phyloP scores from a whole-genome alignment of 192 early-diverging fungal species.

The Entomortierella parvispora region DNA sequence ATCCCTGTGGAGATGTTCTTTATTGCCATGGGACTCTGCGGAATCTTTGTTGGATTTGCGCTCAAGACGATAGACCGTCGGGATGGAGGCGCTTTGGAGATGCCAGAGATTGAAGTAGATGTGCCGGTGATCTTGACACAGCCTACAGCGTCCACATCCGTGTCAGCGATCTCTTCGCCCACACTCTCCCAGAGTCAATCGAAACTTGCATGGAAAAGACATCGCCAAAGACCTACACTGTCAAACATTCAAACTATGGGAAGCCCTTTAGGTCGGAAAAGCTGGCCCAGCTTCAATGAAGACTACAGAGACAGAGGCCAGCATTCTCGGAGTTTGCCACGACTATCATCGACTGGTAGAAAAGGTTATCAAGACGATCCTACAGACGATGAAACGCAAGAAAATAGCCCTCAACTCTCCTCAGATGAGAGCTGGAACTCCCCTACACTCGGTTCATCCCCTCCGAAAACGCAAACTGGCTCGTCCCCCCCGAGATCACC shows the following conservation, averaged over 20 bases:
- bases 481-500: background rate
- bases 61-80: slow-evolving; percentile 26
- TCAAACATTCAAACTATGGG: background rate
- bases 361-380: background rate
- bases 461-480: background rate
- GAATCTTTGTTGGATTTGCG: slow-evolving; percentile 33
- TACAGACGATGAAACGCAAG: background rate
- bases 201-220: background rate
- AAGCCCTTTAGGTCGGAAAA: background rate
- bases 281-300: background rate
- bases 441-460: background rate
- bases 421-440: slow-evolving; percentile 4
- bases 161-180: slow-evolving; percentile 5
- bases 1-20: slow-evolving; percentile 52
- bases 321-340: too few species aligned
- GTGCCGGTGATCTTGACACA: slow-evolving; percentile 41
- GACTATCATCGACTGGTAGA: background rate
- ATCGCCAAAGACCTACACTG: slow-evolving; percentile 2
- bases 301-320: background rate
- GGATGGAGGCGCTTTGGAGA: slow-evolving; percentile 32
- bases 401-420: background rate
- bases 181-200: slow-evolving; percentile 7
- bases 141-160: background rate
- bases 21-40: slow-evolving; percentile 31
- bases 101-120: slow-evolving; percentile 40